These are phyloP conservation scores for Pleodorina starrii DNA, from an alignment of 139 green algal genomes.

Conservation along the genomic window DNA sequence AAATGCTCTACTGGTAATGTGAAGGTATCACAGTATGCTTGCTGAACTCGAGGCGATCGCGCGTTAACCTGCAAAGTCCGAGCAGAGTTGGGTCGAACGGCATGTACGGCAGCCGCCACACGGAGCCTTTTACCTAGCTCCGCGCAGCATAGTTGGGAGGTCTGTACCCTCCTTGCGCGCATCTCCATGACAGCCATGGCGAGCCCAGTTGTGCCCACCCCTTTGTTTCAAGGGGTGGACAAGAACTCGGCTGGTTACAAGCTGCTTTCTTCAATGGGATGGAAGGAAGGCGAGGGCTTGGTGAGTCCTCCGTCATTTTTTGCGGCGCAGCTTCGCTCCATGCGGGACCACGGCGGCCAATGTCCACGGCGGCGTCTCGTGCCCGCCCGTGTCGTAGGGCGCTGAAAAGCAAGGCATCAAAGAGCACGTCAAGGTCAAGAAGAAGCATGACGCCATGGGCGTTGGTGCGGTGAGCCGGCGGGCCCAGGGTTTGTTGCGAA, in stretches of 20 bases:
- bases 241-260: slow-evolving; percentile 83
- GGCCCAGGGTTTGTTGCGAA: background rate
- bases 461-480: slow-evolving; percentile 75
- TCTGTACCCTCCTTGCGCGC: no score
- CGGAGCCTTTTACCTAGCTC: no score
- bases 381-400: slow-evolving; percentile 61
- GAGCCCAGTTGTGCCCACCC: background rate
- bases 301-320: slow-evolving; percentile 49
- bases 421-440: slow-evolving; percentile 89
- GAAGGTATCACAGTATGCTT: no score
- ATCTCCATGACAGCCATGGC: slow-evolving; percentile 37
- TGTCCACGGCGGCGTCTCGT: background rate
- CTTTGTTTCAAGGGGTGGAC: slow-evolving; percentile 74
- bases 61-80: no score
- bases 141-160: no score
- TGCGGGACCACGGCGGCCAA: background rate
- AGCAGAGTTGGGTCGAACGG: no score
- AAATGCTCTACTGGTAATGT: no score
- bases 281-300: slow-evolving; percentile 89
- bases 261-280: slow-evolving; percentile 84
- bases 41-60: no score
- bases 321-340: background rate
- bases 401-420: slow-evolving; percentile 87
- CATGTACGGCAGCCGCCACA: no score
- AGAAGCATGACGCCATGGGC: slow-evolving; percentile 86